phyloP scores from a whole-genome alignment of 2,329 filamentous ascomycete genomes.

The Aspergillus intermedius region DNA sequence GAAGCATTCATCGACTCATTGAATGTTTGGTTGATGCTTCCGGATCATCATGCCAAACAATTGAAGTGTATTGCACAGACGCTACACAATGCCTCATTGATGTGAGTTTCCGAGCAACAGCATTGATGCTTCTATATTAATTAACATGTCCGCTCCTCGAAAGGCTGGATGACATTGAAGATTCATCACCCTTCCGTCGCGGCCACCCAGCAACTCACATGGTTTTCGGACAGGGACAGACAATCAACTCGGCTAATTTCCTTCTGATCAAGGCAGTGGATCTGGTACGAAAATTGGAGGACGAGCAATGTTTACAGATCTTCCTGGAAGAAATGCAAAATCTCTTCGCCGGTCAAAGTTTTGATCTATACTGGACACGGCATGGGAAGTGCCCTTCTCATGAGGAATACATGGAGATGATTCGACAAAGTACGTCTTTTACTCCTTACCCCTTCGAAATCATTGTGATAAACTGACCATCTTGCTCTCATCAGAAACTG shows the following conservation, averaged over 20 bases:
- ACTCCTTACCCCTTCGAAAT: not conserved
- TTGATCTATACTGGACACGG: slow-evolving; percentile 36
- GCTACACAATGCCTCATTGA: slow-evolving; percentile 36
- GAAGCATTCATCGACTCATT: slow-evolving; percentile 32
- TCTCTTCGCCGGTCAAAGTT: slow-evolving; percentile 36
- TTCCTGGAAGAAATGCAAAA: slow-evolving; percentile 33
- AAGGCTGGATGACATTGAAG: slow-evolving; percentile 42
- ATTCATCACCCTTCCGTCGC: slow-evolving; percentile 36
- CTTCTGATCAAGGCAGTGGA: slow-evolving; percentile 34
- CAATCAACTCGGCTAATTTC: slow-evolving; percentile 44
- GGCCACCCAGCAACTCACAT: slow-evolving; percentile 38
- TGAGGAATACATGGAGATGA: slow-evolving; percentile 38
- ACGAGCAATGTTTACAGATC: slow-evolving; percentile 25
- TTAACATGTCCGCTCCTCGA: not conserved
- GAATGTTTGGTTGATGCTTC: slow-evolving; percentile 33
- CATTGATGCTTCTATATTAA: not conserved
- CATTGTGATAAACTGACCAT: not conserved
- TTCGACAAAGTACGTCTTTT: slow-evolving; percentile 23
- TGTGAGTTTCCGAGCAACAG: slow-evolving; percentile 15
- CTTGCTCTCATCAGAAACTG: slow-evolving; percentile 22
- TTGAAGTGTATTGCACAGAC: slow-evolving; percentile 31
- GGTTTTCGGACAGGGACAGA: slow-evolving; percentile 39
- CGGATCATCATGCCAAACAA: slow-evolving; percentile 22
- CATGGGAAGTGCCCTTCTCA: slow-evolving; percentile 30
- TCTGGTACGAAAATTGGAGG: slow-evolving; percentile 19